Percentiles rank a stretch among this genome's conserved stretches.
phyloP scores from a whole-genome alignment of 768 basidiomycete genomes.

The Rhodosporidiobolus sp. region DNA sequence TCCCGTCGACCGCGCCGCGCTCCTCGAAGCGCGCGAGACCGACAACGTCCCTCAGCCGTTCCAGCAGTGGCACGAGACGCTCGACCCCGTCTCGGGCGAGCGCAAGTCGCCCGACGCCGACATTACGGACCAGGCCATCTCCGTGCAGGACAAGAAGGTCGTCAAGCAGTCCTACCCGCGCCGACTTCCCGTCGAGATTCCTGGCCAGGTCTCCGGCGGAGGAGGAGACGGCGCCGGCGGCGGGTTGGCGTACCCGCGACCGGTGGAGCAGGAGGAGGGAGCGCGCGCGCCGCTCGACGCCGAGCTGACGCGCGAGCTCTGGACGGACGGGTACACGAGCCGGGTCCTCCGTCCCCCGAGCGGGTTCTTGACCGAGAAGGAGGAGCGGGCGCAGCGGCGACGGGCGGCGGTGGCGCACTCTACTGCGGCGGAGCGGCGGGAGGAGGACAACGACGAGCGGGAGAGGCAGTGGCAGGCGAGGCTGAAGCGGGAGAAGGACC shows the following conservation, averaged over 20 bases:
- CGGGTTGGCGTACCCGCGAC: background rate
- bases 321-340: background rate
- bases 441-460: background rate
- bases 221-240: background rate
- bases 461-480: background rate
- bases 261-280: too few species aligned
- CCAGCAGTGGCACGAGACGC: background rate
- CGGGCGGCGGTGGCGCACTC: background rate
- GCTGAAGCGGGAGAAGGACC: background rate
- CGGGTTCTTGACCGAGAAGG: background rate
- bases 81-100: background rate
- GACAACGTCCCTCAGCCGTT: background rate
- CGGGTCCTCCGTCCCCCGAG: background rate
- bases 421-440: too few species aligned
- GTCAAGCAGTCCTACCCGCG: background rate
- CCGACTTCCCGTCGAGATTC: background rate
- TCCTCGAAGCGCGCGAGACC: background rate
- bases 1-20: background rate
- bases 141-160: too few species aligned
- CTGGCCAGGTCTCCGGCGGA: background rate
- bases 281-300: background rate
- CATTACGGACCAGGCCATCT: too few species aligned
- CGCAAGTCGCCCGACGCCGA: background rate
- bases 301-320: background rate
- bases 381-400: background rate